Evolutionary conservation across 2,329 filamentous ascomycete species (phyloP).

Genomic region (Apiospora hydei): DNA sequence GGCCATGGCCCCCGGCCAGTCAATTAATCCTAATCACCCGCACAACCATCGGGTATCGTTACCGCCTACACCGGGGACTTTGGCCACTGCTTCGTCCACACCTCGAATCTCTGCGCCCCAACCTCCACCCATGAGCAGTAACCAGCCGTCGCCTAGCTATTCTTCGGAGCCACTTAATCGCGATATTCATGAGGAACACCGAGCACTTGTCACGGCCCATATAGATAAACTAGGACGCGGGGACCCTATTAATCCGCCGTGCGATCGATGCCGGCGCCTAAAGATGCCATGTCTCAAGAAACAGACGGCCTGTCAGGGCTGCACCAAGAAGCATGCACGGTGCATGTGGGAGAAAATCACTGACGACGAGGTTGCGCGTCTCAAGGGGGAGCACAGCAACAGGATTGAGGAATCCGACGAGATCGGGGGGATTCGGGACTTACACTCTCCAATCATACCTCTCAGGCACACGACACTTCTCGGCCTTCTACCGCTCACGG

Average conservation of each 20-base stretch:
- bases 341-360: constrained; percentile 86
- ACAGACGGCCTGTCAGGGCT: constrained; percentile 84
- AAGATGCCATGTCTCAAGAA: constrained; percentile 87
- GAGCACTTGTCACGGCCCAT: constrained; percentile 71
- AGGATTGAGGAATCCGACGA: constrained; percentile 42
- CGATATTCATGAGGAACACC: constrained; percentile 45
- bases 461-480: constrained; percentile 33
- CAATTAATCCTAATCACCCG: constrained; percentile 7
- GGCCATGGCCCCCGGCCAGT: constrained; percentile 26
- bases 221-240: constrained; percentile 80
- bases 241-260: constrained; percentile 79
- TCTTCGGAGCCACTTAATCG: constrained; percentile 37
- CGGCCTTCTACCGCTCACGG: constrained; percentile 35
- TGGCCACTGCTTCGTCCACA: constrained; percentile 38
- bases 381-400: constrained; percentile 42
- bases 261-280: constrained; percentile 81
- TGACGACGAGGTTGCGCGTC: constrained; percentile 66
- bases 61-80: constrained; percentile 7
- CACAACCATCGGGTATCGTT: constrained; percentile 37
- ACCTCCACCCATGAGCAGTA: constrained; percentile 34
- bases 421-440: constrained; percentile 31
- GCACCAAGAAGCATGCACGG: constrained; percentile 89
- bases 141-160: constrained; percentile 40
- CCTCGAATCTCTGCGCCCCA: constrained; percentile 40
- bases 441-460: constrained; percentile 30